Conservation (phyloP, 805 yeast species). For the Candida tallmaniae region DNA sequence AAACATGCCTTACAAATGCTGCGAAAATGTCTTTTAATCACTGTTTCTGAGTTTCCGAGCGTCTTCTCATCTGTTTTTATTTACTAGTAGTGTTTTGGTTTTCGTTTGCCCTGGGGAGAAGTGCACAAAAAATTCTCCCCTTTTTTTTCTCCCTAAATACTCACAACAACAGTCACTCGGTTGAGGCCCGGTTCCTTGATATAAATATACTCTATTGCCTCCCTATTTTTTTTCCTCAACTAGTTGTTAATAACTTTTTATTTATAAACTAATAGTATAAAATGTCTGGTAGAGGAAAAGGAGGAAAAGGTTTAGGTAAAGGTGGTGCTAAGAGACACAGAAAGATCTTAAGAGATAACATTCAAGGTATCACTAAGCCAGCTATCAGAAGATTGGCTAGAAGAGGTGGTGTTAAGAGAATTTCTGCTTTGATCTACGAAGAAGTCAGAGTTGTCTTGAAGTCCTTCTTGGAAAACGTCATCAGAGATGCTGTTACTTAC, state of each 20-base stretch:
- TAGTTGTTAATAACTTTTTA: not conserved
- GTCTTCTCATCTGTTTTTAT: too few relatives aligned
- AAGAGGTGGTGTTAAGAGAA: constrained; percentile 99
- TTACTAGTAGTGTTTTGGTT: too few relatives aligned
- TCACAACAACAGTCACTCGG: too few relatives aligned
- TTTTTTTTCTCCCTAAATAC: too few relatives aligned
- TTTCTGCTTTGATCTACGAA: constrained; percentile 97
- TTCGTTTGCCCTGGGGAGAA: too few relatives aligned
- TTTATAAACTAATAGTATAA: constrained; percentile 6
- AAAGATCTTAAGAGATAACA: constrained; percentile 98
- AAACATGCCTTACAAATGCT: too few relatives aligned
- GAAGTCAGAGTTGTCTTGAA: constrained; percentile 97
- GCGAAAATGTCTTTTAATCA: too few relatives aligned
- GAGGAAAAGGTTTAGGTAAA: constrained; percentile 99
- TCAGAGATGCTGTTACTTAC: constrained; percentile 98
- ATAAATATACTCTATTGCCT: too few relatives aligned
- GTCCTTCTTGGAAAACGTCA: constrained; percentile 93
- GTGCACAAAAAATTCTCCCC: too few relatives aligned
- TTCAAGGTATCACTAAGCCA: constrained; percentile 99
- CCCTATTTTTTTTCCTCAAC: not conserved
- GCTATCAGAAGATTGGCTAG: constrained; percentile 99
- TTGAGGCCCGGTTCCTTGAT: too few relatives aligned
- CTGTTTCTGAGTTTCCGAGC: too few relatives aligned
- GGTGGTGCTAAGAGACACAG: constrained; percentile 99
- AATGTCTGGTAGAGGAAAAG: constrained; percentile 99